Evolutionary conservation across 148 eudicot species (phyloP), one percentile per base, ranked within the genome.

Genomic region (Selenicereus undatus): DNA sequence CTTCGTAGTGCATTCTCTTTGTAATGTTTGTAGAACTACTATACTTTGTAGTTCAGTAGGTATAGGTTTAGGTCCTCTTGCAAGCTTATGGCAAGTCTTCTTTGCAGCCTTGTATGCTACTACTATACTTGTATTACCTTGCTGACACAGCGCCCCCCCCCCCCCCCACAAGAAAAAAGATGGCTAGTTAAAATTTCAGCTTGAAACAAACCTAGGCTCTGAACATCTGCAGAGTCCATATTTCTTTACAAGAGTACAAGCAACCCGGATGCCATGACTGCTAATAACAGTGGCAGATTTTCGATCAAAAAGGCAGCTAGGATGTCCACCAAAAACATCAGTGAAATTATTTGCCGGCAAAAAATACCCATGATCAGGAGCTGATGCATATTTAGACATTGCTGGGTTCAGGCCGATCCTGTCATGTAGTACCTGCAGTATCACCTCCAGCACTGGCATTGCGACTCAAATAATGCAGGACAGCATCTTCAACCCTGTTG

Each of bases 401-500:
- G 70, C 68, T 0, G 36, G n/a, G 18, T 30, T 48, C 52, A 16
- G 26, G 71, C 42, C 54, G 26, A 58, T 35, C 65, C n/a, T 29
- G 71, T 89, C 89, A 91, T 60, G 89, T 88, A 83, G 85, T 81
- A 84, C 88, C 91, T 76, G 92, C 79, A 72, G 88, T 88, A 78
- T 90, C 94, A 76, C 66, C 84, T 82, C 91, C 94, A 45, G 81
- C 62, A 29, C 83, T 60, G 68, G 93, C 83, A 85, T 89, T 93
- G 68, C 99, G 93, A 78, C 93, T 96, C 85, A 96, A 76, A 83
- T 96, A 96, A 71, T 93, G 92, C 65, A 87, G 83, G 50, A 93
- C 94, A 78, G 99, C 98, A 82, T 96, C 99, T 86, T 96, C 98
- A 79, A 84, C 85, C 99, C 98, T 94, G 62, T 18, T 71, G 56